Base-by-base conservation (phyloP, 495 filamentous ascomycete genomes). In the Corynascus novoguineensis region DNA sequence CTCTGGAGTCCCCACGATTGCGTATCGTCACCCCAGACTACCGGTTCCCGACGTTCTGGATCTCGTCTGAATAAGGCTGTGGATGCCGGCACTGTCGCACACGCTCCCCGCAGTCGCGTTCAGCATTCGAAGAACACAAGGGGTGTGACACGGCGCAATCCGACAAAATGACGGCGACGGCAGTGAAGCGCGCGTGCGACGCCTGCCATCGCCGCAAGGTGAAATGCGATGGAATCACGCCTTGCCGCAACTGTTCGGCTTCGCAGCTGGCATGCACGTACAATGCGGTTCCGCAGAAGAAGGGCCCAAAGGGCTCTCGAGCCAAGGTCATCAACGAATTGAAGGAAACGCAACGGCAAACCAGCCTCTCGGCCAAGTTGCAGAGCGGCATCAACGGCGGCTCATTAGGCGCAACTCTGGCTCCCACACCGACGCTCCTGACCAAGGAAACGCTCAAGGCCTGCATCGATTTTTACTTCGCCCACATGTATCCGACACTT, bases 131-230 rank as follows among this genome's bases (percentile, higher is more conserved):
- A 53, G 58, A 42, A 42, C 41, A 42, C 57, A 34, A 41, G 21
- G 49, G 53, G 51, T n/a, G n/a, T 54, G 44, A 58, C 55, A 38
- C 53, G 31, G 37, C 53, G 57, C 53, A n/a, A 42, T 21, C 54
- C 25, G 14, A 7, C 37, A 50, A 14, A 46, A 62, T 24, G 44
- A 80, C 79, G 74, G 73, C 79, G 66, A 71, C 76, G 49, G 79
- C 78, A 54, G 79, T 81, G 58, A 86, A 87, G 68, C 73, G 83
- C 63, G 87, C 86, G 45, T 91, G 87, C 77, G 87, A 89, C 71
- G 86, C 84, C 67, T 93, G 88, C 72, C 88, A 91, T 72, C 82
- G 87, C 38, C 83, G 88, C 54, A 93, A 92, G 72, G 85, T 92
- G 67, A 88, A 88, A 69, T 89, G 86, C 67, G 83, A 88, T 67